Base-by-base conservation (phyloP, 23 red algal species). In the Agarophyton chilense region DNA sequence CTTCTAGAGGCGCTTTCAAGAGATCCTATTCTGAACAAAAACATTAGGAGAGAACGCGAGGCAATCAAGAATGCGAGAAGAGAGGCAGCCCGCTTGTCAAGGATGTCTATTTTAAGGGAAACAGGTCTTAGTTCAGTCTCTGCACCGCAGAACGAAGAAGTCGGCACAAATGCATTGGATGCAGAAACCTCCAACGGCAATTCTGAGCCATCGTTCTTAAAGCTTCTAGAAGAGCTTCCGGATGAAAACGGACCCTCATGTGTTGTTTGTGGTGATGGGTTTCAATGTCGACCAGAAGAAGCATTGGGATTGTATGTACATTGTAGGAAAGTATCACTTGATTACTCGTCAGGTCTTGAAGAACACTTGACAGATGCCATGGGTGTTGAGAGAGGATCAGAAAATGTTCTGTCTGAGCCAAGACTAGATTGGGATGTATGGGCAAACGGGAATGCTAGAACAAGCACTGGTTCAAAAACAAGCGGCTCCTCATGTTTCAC, bases 261-360 rank as follows among this genome's bases (percentile, higher is more conserved):
- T 82, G 79, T 95, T 17, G 93, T 95, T 21, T 95, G 93, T 86
- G 78, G 93, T 34, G 93, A 95, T 72, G 93, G 85, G 17, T 95
- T 89, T 66, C 83, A 74, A 18, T 74, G 77, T 52, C 43, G 86
- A 18, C 93, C 84, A 25, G 84, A 88, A 67, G 84, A 95, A 42
- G 86, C 82, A 6, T 77, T 95, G 18, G 76, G 42, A 12, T 56
- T 95, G 19, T 95, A 95, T 60, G 93, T 87, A 16, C 66, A 83
- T 26, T 88, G 81, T 46, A 86, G 73, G 13, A 87, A 83, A 55
- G 78, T 95, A 18, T 63, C 74, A 34, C 62, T 92, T n/a, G 93
- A 86, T 43, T 36, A 60, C 2, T 58, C 38, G 5, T 60, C 85
- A 14, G n/a, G 50, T 63, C 22, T 39, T 3, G 39, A 44, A 21